Evolutionary conservation across 2,329 filamentous ascomycete species (phyloP).

Genomic region (Fusarium nodosum): DNA sequence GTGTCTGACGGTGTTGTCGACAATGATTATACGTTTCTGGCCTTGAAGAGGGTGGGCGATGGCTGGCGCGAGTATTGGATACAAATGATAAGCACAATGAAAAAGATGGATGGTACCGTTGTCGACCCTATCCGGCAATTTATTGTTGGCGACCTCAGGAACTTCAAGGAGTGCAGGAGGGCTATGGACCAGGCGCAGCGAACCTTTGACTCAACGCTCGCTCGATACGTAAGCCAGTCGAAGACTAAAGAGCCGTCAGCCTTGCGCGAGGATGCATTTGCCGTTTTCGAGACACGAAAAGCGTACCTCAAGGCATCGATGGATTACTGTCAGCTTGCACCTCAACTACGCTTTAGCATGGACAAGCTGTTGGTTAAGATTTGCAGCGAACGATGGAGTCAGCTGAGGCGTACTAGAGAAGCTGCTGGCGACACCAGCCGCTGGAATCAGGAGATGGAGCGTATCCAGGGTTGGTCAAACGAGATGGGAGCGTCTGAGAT

Average conservation of each 20-base stretch:
- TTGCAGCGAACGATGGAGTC: slow-evolving; percentile 88
- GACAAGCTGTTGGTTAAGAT: slow-evolving; percentile 89
- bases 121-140: slow-evolving; percentile 87
- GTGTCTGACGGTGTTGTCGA: slow-evolving; percentile 89
- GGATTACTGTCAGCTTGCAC: slow-evolving; percentile 91
- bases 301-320: slow-evolving; percentile 91
- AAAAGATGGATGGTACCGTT: slow-evolving; percentile 80
- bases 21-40: slow-evolving; percentile 93
- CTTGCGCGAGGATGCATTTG: slow-evolving; percentile 93
- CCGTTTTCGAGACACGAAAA: slow-evolving; percentile 92
- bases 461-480: slow-evolving; percentile 90
- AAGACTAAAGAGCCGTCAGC: slow-evolving; percentile 95
- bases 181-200: slow-evolving; percentile 84
- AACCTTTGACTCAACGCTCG: slow-evolving; percentile 83
- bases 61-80: slow-evolving; percentile 90
- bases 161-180: slow-evolving; percentile 87
- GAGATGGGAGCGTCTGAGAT: slow-evolving; percentile 94
- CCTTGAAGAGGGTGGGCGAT: slow-evolving; percentile 86
- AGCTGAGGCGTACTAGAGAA: slow-evolving; percentile 81
- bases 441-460: slow-evolving; percentile 86
- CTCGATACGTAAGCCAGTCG: slow-evolving; percentile 85
- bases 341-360: slow-evolving; percentile 84
- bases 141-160: slow-evolving; percentile 81
- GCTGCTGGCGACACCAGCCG: slow-evolving; percentile 73
- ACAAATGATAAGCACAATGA: slow-evolving; percentile 78